Evolutionary conservation across 1,139 yeast species (phyloP).

Genomic region (Suhomyces coccinellae): DNA sequence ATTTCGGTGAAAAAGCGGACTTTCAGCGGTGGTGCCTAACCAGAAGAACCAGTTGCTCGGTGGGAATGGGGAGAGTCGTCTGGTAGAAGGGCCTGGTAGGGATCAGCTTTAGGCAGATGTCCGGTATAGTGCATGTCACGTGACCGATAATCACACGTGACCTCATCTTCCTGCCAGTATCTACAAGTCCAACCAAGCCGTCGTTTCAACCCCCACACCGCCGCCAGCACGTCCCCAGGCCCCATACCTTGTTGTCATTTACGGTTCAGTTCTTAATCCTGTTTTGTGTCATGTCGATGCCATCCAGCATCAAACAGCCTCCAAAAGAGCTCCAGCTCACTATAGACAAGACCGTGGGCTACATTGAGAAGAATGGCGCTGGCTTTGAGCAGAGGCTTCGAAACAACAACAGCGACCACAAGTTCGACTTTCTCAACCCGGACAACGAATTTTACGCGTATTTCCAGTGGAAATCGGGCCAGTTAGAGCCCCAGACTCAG

Average conservation of each 20-base stretch:
- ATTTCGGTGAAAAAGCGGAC: not conserved
- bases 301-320: not conserved
- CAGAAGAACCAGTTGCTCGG: not conserved
- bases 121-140: not conserved
- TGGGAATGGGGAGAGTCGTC: not conserved
- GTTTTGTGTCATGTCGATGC: not conserved
- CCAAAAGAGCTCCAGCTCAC: constrained; percentile 24
- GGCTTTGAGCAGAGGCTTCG: constrained; percentile 63
- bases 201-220: no score
- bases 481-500: not conserved
- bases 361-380: constrained; percentile 67
- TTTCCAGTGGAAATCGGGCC: constrained; percentile 45
- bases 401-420: constrained; percentile 47
- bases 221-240: no score
- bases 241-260: no score
- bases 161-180: not conserved
- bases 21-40: not conserved
- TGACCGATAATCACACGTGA: constrained; percentile 1
- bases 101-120: not conserved
- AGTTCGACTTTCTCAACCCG: constrained; percentile 62
- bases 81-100: not conserved
- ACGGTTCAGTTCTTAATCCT: no score
- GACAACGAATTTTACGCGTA: constrained; percentile 58
- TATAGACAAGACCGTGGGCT: constrained; percentile 72
- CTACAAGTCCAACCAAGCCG: no score